Evolutionary conservation across 2,329 filamentous ascomycete genomes (phyloP), one percentile per base, ranked within the genome.

Genomic region (Ceratocystis alfenasii): DNA sequence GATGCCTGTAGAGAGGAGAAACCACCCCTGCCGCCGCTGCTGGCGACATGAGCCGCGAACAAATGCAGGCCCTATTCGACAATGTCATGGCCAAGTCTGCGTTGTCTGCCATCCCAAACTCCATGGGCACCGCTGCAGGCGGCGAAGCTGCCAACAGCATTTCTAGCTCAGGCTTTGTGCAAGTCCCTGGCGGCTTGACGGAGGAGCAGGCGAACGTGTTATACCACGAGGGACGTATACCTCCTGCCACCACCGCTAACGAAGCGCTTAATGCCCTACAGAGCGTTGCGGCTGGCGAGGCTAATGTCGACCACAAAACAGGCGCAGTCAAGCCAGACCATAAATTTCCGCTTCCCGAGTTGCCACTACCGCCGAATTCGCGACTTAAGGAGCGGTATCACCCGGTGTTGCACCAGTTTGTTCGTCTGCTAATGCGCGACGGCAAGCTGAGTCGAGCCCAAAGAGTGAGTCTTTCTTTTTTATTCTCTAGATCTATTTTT

Each of bases 371-470:
- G 8, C 80, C 82, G 65, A 72, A 78, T 36, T 74, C 79, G 73
- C 81, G 89, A 76, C 77, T 93, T 71, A 88, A 91, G 75, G 80
- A 89, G 73, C 85, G 94, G 72, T 95, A 97, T 74, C 88, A 96
- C 73, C 85, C 89, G 1, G 81, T 96, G 6, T 80, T 97, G 61
- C 80, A 87, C 70, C 94, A 96, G 78, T 81, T 97, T 71, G 96
- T 91, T 20, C 92, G 91, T 74, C 80, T 96, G 70, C 77, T 99
- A 69, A 99, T 97, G 93, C 80, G 81, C 71, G 84, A 97, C 76
- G 94, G 94, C 71, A 95, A 96, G 79, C 84, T 95, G 74, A 88
- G 87, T 73, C 82, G 84, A 74, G 94, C 94, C n/a, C 90, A 99
- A 76, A 85, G 86, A 78, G 91, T 95, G 81, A 67, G 83, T 74